Percentiles rank a stretch among this genome's conserved stretches.
Evolutionary conservation across 208 protist genomes (phyloP).

Genomic region (Leishmania arabica): DNA sequence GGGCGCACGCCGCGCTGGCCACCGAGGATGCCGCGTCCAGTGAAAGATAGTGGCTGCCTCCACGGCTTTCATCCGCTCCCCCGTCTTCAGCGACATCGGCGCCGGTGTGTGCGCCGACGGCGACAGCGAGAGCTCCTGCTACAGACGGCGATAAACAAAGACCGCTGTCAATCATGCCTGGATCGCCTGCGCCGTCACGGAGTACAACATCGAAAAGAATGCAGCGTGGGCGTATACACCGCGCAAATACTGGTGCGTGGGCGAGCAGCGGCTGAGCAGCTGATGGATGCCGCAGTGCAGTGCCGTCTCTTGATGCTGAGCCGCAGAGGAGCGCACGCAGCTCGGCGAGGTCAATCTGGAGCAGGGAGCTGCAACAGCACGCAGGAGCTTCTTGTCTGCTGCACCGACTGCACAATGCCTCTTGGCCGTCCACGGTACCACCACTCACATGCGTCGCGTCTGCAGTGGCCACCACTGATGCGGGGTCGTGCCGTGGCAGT

Average conservation of each 20-base stretch:
- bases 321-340: background rate
- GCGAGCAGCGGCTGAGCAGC: background rate
- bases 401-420: background rate
- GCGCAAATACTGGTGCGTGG: constrained; percentile 3
- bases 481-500: background rate
- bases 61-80: background rate
- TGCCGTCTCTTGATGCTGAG: background rate
- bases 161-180: background rate
- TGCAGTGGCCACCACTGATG: background rate
- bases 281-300: background rate
- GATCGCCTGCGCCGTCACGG: background rate
- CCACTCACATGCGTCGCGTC: background rate
- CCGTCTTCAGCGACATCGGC: background rate
- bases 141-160: background rate
- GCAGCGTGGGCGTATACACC: background rate
- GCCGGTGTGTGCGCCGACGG: constrained; percentile 1
- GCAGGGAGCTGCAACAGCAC: background rate
- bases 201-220: constrained; percentile 5
- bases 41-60: background rate
- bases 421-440: background rate
- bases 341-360: background rate
- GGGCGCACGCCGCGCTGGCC: background rate
- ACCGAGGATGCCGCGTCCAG: background rate
- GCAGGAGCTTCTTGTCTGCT: background rate
- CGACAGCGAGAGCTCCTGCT: background rate